A percentile compares a stretch with the other conserved stretches of the same genome.
These are phyloP conservation scores for Calonectria hongkongensis DNA, from an alignment of 2,329 filamentous ascomycete species.

Conservation along the genomic window DNA sequence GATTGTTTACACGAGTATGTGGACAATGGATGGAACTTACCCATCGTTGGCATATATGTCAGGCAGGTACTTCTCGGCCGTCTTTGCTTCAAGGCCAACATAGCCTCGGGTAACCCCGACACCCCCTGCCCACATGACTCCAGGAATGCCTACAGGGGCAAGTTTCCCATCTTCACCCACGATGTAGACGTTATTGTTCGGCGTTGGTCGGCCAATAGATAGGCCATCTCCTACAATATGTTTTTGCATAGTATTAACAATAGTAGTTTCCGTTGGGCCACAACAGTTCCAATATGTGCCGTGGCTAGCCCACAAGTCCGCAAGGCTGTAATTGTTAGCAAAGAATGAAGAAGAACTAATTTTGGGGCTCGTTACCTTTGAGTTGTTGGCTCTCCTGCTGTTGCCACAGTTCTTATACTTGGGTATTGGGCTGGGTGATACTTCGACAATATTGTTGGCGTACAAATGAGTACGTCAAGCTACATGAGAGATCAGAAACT, in stretches of 20 bases:
- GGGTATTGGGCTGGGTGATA: slow-evolving; percentile 68
- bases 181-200: slow-evolving; percentile 73
- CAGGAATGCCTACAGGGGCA: slow-evolving; percentile 67
- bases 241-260: slow-evolving; percentile 74
- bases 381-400: slow-evolving; percentile 73
- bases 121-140: slow-evolving; percentile 75
- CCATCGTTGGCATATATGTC: slow-evolving; percentile 72
- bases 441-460: slow-evolving; percentile 72
- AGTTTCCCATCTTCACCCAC: slow-evolving; percentile 67
- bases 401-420: slow-evolving; percentile 71
- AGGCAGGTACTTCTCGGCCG: slow-evolving; percentile 67
- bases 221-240: slow-evolving; percentile 68
- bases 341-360: not conserved
- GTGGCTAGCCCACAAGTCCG: slow-evolving; percentile 72
- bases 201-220: slow-evolving; percentile 73
- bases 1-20: slow-evolving; percentile 12
- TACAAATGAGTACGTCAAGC: slow-evolving; percentile 73
- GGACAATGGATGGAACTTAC: slow-evolving; percentile 57
- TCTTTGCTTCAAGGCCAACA: slow-evolving; percentile 71
- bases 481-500: slow-evolving; percentile 48
- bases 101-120: slow-evolving; percentile 74
- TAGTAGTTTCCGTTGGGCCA: slow-evolving; percentile 76
- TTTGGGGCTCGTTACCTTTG: slow-evolving; percentile 58
- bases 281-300: slow-evolving; percentile 74
- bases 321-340: slow-evolving; percentile 61